Evolutionary conservation across 768 basidiomycete species (phyloP), one percentile per base, ranked within the genome.

Genomic region (Omphalotus guepiniiformis): DNA sequence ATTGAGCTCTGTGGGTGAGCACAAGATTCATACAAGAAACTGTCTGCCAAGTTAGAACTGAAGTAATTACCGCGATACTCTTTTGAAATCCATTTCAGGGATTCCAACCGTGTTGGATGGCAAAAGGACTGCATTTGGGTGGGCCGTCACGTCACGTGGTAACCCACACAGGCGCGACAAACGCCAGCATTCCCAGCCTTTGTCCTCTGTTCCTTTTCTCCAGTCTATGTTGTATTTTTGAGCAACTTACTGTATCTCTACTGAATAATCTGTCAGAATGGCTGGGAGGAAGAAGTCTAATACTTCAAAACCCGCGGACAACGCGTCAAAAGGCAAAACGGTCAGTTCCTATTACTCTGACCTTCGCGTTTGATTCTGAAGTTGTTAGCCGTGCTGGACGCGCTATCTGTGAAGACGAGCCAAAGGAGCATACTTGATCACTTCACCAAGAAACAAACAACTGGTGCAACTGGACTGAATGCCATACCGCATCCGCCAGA

Each of bases 1-100:
- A 55, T 88, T 87, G 58, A 83, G 60, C 49, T 80, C 85, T 87
- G 48, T 15, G 37, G 25, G 12, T 3, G 21, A 13, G 16, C 13
- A 28, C 4, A 26, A 5, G 32, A 44, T 32, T n/a, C 30, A 32
- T 9, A 32, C 9, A 32, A 32, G 30, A 32, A 9, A 32, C 9
- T 9, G n/a, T n/a, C n/a, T 9, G 9, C n/a, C 9, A 32, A 37
- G 35, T 15, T n/a, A 16, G 35, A 32, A 6, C 6, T 8, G 27
- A 28, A 26, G 6, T 12, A n/a, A 13, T 36, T 55, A 69, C 74
- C 72, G 26, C 69, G 61, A 53, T 78, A 75, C 54, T 76, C 71
- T 23, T 63, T 53, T 3, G 74, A 66, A 12, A 76, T 55, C 59
- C 60, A 62, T 49, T 50, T 54, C 34, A 58, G n/a, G 16, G 39